phyloP scores from a whole-genome alignment of 805 yeast species.

The Wickerhamiella slavikovae region DNA sequence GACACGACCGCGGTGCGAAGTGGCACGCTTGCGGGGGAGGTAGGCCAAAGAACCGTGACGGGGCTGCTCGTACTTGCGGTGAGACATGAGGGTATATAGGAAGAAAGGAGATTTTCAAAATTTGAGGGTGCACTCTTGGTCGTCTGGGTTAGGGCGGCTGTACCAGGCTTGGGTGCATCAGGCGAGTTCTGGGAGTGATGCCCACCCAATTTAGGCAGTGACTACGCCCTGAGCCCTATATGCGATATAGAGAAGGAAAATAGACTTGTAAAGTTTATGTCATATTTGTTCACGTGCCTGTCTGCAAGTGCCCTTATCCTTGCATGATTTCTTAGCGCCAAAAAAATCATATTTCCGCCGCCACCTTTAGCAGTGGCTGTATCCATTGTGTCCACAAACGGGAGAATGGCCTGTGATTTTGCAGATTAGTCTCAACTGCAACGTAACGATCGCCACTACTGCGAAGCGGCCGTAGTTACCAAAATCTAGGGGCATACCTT shows the following conservation, averaged over 20 bases:
- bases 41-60: constrained; percentile 99
- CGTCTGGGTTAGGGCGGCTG: background rate
- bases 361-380: too few relatives aligned
- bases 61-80: constrained; percentile 99
- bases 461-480: too few relatives aligned
- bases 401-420: too few relatives aligned
- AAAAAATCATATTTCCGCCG: too few relatives aligned
- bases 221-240: background rate
- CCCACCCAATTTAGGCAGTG: background rate
- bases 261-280: background rate
- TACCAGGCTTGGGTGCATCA: background rate
- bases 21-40: constrained; percentile 99
- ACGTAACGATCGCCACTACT: too few relatives aligned
- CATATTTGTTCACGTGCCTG: background rate
- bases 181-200: background rate
- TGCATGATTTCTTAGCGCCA: too few relatives aligned
- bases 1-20: constrained; percentile 95
- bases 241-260: background rate
- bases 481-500: too few relatives aligned
- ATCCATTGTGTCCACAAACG: too few relatives aligned
- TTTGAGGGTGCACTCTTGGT: background rate
- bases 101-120: background rate
- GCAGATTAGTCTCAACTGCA: too few relatives aligned
- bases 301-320: background rate
- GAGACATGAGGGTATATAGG: constrained; percentile 49